phyloP scores from a whole-genome alignment of 108 stramenopile species.

The Cyclostephanos tholiformis region DNA sequence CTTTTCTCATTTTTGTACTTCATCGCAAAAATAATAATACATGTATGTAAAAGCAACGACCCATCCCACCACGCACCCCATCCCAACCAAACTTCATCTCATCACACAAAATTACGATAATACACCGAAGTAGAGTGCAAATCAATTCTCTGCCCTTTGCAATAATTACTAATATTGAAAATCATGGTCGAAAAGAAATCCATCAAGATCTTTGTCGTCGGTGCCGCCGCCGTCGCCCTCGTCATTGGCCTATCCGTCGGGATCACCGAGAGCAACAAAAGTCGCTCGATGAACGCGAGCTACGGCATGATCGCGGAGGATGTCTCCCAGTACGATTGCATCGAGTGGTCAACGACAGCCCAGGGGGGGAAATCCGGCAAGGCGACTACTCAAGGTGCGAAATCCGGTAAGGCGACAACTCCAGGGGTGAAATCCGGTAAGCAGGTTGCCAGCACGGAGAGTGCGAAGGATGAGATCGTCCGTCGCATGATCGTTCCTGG shows the following conservation, averaged over 20 bases:
- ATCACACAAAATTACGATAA: too few species aligned
- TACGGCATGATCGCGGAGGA: background rate
- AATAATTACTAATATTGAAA: background rate
- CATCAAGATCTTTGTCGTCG: background rate
- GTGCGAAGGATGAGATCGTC: background rate
- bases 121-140: too few species aligned
- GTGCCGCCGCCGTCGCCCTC: background rate
- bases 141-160: background rate
- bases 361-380: too few species aligned
- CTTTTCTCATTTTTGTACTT: too few species aligned
- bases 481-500: background rate
- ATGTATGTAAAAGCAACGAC: too few species aligned
- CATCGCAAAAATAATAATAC: too few species aligned
- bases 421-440: too few species aligned
- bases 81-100: too few species aligned
- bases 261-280: background rate
- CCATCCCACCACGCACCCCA: too few species aligned
- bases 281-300: background rate
- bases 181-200: background rate
- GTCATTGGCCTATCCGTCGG: conserved; percentile 2
- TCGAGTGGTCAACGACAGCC: background rate
- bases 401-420: too few species aligned
- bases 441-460: too few species aligned
- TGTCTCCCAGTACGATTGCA: background rate
- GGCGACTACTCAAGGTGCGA: too few species aligned